Evolutionary conservation across 192 early-diverging fungal species (phyloP), one percentile per base, ranked within the genome.

Genomic region (Umbelopsis ramanniana): DNA sequence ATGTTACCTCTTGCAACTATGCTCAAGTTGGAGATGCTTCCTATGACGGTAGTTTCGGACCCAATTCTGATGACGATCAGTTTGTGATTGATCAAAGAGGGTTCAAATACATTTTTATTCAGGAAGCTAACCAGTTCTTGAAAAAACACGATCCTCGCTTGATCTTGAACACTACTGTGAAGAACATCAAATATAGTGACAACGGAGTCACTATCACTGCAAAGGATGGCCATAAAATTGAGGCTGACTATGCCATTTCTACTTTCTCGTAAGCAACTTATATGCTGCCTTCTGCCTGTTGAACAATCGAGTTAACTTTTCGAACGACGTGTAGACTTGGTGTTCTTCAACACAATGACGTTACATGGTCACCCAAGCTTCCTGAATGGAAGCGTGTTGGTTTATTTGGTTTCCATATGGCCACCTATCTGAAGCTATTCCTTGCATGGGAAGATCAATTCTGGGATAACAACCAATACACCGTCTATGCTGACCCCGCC

Each of bases 381-480:
- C 81, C 81, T 26, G 78, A 71, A 1, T 82, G 81, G 81, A 82
- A 82, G 35, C 29, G 47, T 12, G 78, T 80, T 33, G 81, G 74
- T 24, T 43, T 82, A 7, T 79, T 54, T 53, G 72, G 72, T 7
- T 82, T 82, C 67, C 81, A 82, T 23, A 80, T 82, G 71, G 81
- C 77, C 12, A 80, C 77, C 19, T 82, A 82, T 47, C 67, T 71
- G 48, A 82, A 82, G 43, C 81, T 82, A 37, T 82, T 82, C 45
- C 47, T 82, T 21, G 72, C 72, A 26, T 82, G 81, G 54, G 74
- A 74, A 7, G 17, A 53, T 26, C 74, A 80, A 12, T 82, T 73
- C 71, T 82, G 79, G 81, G 74, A 70, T 15, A 71, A 82, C 38
- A 69, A 48, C 24, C 81, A 82, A 47, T 76, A 70, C 43, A 69